These are phyloP conservation scores for Lenwebbia sp. DNA, from an alignment of 345 rosid genomes.

Conservation along the genomic window DNA sequence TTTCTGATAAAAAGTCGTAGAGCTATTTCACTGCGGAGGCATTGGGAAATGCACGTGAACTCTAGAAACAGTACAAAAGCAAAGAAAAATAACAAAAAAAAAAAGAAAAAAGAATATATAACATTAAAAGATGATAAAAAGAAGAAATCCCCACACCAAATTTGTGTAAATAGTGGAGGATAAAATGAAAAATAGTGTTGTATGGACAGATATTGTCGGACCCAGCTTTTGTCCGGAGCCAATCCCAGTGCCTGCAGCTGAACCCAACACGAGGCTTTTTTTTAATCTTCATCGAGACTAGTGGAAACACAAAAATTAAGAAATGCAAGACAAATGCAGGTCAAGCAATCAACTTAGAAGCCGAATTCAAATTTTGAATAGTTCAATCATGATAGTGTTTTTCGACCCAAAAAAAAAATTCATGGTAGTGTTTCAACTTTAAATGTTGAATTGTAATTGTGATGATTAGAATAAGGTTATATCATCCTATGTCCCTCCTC, in stretches of 20 bases:
- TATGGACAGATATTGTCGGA: background rate
- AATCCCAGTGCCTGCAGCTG: background rate
- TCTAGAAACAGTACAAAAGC: background rate
- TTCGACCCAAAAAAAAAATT: background rate
- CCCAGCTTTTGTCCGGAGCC: slow-evolving; percentile 5
- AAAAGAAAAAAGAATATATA: background rate
- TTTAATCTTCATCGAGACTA: background rate
- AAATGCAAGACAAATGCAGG: background rate
- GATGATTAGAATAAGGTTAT: background rate
- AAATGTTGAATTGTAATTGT: background rate
- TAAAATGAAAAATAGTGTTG: background rate
- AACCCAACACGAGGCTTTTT: background rate
- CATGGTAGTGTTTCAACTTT: background rate
- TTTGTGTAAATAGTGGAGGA: background rate
- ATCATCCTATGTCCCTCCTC: background rate
- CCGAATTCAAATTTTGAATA: background rate
- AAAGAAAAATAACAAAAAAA: background rate
- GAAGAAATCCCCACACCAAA: background rate
- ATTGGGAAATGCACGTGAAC: background rate
- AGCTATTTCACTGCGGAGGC: background rate
- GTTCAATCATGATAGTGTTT: background rate
- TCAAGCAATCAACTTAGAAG: background rate
- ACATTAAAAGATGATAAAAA: background rate
- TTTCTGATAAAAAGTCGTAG: background rate
- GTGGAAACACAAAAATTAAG: background rate